Evolutionary conservation across 129 eudicot genomes (phyloP).

Genomic region (Centella asiatica): DNA sequence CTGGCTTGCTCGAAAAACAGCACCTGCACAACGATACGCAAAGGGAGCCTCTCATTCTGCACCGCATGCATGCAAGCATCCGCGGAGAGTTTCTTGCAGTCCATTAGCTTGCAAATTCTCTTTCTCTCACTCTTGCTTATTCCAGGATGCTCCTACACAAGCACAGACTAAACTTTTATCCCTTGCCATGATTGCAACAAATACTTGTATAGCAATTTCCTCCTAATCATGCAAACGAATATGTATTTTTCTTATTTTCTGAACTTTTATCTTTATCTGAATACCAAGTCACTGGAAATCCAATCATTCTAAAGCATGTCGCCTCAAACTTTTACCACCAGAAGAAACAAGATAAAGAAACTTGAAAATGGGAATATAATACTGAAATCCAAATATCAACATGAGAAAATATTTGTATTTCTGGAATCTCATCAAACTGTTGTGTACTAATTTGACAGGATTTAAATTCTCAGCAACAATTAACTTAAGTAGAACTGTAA

Average conservation of each 20-base stretch:
- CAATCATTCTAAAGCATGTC: neutral
- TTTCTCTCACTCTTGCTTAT: constrained; percentile 88
- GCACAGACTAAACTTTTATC: neutral
- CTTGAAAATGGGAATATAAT: neutral
- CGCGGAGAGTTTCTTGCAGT: constrained; percentile 93
- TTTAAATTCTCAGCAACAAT: no score
- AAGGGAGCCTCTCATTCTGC: constrained; percentile 87
- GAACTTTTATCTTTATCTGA: neutral
- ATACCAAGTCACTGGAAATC: neutral
- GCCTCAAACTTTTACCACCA: neutral
- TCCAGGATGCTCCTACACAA: constrained; percentile 69
- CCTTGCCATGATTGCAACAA: no score
- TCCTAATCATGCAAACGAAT: neutral
- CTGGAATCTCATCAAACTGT: no score
- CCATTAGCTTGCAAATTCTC: constrained; percentile 70
- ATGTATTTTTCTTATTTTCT: neutral
- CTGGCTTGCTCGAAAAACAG: constrained; percentile 93
- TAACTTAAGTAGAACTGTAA: no score
- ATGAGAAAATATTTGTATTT: no score
- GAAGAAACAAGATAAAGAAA: neutral
- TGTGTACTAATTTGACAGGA: no score
- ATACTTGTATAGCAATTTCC: no score
- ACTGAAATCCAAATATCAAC: no score
- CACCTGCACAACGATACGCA: constrained; percentile 81
- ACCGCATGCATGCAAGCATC: constrained; percentile 98